Evolutionary conservation across 1,284 basidiomycete genomes (phyloP), one percentile per base, ranked within the genome.

Genomic region (Puccinia triticina): DNA sequence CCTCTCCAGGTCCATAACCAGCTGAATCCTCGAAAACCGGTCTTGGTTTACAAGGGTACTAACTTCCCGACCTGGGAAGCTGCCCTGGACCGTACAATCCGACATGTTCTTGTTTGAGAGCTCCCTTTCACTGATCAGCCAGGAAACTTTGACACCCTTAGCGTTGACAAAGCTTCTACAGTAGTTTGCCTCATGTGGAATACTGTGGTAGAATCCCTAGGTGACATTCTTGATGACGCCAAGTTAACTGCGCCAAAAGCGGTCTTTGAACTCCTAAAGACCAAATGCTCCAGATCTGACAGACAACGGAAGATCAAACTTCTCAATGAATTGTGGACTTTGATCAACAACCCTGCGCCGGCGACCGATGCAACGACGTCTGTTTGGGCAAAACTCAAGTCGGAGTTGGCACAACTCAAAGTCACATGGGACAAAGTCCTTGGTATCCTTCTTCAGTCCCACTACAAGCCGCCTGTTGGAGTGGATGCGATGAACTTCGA

Each of bases 401-500:
- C 64, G 23, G 64, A 66, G 37, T 8, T 66, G 32, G 11, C 34
- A 21, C 64, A 66, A 66, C 34, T 66, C 10, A 66, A 66, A 21
- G n/a, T 66, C 14, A 37, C 12, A 1, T 23, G 29, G 64, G 34
- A 37, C 1, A 37, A 66, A 40, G 21, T 40, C 1, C 5, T 18
- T 11, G 43, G 69, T 2, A 11, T 71, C 11, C 2, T 32, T 10
- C 43, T 71, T 1, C 69, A 71, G 16, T 16, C 43, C 10, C 1
- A 16, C 10, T 48, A 50, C 48, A 43, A 48, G 1, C 23, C 43
- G 3, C 69, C 69, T 1, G 12, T 23, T 5, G 46, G n/a, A 8
- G 46, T 71, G 7, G 69, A 71, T 26, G 18, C 14, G 14, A 71
- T 29, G n/a, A 71, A 43, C 7, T 71, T 71, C 37, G 69, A 71